phyloP scores from a whole-genome alignment of 306 rosid species.

The Hippophae gyantsensis region DNA sequence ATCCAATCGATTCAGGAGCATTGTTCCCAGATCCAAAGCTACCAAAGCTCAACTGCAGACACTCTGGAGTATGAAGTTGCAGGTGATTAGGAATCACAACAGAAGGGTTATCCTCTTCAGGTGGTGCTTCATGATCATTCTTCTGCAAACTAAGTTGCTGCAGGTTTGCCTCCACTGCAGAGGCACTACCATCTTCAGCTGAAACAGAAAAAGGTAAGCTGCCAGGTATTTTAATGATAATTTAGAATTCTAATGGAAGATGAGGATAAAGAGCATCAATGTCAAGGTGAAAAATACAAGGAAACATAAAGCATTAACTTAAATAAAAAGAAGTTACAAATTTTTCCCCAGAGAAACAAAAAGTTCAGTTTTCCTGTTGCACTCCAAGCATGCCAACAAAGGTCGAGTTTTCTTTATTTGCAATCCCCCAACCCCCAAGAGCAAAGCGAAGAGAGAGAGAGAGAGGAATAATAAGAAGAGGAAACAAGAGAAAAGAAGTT shows the following conservation, averaged over 20 bases:
- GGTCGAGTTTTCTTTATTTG: too few species aligned
- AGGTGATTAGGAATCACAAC: conserved; percentile 92
- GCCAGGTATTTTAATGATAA: conserved; percentile 7
- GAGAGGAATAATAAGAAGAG: too few species aligned
- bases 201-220: conserved; percentile 12
- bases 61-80: conserved; percentile 83
- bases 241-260: not conserved
- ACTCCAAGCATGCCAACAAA: too few species aligned
- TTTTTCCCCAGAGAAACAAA: not conserved
- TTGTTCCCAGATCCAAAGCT: conserved; percentile 74
- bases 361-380: too few species aligned
- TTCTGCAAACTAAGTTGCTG: conserved; percentile 58
- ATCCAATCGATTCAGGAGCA: conserved; percentile 36
- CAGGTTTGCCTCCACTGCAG: conserved; percentile 60
- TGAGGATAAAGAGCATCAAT: not conserved
- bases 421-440: too few species aligned
- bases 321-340: not conserved
- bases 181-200: conserved; percentile 59
- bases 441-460: too few species aligned
- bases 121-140: conserved; percentile 48
- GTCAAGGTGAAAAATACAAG: not conserved
- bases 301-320: not conserved
- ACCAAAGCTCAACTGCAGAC: conserved; percentile 92
- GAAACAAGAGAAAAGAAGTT: too few species aligned
- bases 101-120: conserved; percentile 66